Conservation (phyloP, 139 green algal genomes). For the Deuterostichococcus epilithicus region DNA sequence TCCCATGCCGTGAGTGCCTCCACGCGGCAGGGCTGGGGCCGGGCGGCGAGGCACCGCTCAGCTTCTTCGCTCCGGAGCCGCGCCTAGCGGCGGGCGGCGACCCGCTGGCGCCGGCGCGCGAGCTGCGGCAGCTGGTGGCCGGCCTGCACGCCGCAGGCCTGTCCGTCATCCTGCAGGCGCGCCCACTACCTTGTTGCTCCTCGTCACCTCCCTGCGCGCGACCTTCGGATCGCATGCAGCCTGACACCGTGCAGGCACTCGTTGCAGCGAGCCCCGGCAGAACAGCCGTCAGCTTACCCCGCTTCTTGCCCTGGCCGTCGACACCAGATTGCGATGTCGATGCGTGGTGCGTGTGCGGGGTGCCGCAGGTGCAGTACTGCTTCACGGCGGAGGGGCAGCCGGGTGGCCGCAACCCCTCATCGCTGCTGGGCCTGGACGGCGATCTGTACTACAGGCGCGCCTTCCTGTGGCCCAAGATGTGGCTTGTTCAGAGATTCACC, state of each 20-base stretch:
- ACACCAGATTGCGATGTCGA: too few species aligned
- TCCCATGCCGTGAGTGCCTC: slow-evolving; percentile 52
- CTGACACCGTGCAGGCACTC: too few species aligned
- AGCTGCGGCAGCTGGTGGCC: slow-evolving; percentile 56
- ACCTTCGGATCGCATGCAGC: too few species aligned
- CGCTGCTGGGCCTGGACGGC: slow-evolving; percentile 60
- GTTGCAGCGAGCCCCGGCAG: too few species aligned
- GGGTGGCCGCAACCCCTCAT: slow-evolving; percentile 32
- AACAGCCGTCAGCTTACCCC: background rate
- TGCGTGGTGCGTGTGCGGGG: too few species aligned
- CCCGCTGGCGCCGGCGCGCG: slow-evolving; percentile 30
- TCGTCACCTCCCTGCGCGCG: too few species aligned
- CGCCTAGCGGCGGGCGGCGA: slow-evolving; percentile 18
- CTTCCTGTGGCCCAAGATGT: too few species aligned
- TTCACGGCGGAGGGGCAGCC: slow-evolving; percentile 68
- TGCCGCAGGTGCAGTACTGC: slow-evolving; percentile 62
- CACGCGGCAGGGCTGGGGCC: slow-evolving; percentile 9
- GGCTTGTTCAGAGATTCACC: slow-evolving; percentile 20
- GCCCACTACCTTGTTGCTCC: background rate
- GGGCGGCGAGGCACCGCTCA: slow-evolving; percentile 34
- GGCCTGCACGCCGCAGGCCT: slow-evolving; percentile 56
- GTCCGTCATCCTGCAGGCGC: slow-evolving; percentile 61
- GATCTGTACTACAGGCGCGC: slow-evolving; percentile 55
- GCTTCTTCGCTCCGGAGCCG: slow-evolving; percentile 52
- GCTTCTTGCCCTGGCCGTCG: too few species aligned